Evolutionary conservation across 2,329 filamentous ascomycete genomes (phyloP).

Genomic region (Sphaceloma murrayae): DNA sequence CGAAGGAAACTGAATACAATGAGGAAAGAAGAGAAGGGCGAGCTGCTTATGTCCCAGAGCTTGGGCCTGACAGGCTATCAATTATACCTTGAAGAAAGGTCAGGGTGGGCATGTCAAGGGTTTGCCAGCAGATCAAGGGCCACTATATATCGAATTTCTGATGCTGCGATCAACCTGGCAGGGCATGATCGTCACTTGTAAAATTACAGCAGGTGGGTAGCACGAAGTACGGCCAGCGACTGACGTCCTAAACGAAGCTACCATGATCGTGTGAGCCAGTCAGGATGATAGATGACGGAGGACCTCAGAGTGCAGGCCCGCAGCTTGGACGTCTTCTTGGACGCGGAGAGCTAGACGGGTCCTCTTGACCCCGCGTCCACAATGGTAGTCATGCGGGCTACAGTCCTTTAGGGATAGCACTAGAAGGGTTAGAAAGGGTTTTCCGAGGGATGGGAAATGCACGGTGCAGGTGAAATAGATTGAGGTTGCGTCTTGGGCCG

Average conservation of each 20-base stretch:
- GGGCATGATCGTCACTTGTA: constrained; percentile 10
- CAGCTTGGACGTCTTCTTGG: constrained; percentile 4
- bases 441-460: not conserved
- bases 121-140: not conserved
- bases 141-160: constrained; percentile 12
- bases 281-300: not conserved
- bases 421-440: constrained; percentile 11
- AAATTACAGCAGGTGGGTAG: not conserved
- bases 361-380: constrained; percentile 11
- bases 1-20: not conserved
- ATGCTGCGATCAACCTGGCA: constrained; percentile 8
- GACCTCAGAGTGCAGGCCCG: constrained; percentile 9
- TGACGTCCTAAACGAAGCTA: not conserved
- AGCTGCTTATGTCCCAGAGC: not conserved
- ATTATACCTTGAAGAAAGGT: constrained; percentile 1
- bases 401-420: constrained; percentile 1
- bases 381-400: constrained; percentile 12
- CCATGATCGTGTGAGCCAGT: constrained; percentile 2
- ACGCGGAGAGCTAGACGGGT: not conserved
- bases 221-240: constrained; percentile 2
- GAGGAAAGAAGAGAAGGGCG: not conserved
- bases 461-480: constrained; percentile 10
- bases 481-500: not conserved
- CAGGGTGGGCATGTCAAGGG: not conserved
- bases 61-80: not conserved